Conservation (phyloP, 208 protist species). For the Entamoeba moshkovskii region DNA sequence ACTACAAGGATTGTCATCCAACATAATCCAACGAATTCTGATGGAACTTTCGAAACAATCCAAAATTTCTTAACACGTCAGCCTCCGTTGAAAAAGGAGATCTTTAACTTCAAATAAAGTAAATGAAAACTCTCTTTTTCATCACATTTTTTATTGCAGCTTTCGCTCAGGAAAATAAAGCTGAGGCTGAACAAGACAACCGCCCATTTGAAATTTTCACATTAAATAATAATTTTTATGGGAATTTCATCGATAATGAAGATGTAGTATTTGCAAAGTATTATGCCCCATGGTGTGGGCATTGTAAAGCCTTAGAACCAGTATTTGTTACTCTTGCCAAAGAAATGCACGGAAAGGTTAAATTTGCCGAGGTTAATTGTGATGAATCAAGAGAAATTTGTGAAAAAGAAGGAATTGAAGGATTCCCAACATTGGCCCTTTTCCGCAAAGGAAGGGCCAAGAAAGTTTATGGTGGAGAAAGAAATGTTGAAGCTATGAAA, state of each 20-base stretch:
- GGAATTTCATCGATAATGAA: neutral
- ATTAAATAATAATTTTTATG: neutral
- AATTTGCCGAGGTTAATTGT: constrained; percentile 25
- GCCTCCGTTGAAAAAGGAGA: too few relatives aligned
- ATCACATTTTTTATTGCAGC: too few relatives aligned
- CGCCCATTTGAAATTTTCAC: neutral
- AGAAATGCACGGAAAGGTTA: neutral
- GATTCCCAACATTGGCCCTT: constrained; percentile 15
- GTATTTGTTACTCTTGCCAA: constrained; percentile 2
- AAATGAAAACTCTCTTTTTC: too few relatives aligned
- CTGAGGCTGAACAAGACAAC: neutral
- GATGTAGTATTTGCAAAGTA: constrained; percentile 14
- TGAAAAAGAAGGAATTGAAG: constrained; percentile 5
- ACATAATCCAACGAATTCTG: too few relatives aligned
- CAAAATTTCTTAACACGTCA: too few relatives aligned
- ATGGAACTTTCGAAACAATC: too few relatives aligned
- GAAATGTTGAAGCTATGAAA: neutral
- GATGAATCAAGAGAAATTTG: constrained; percentile 12
- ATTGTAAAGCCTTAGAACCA: constrained; percentile 23
- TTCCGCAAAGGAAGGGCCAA: neutral
- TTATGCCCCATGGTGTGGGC: constrained; percentile 27
- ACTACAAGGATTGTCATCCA: too few relatives aligned
- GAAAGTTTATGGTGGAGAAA: neutral
- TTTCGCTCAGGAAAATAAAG: too few relatives aligned
- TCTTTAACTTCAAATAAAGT: too few relatives aligned